phyloP scores from a whole-genome alignment of 371 early-diverging fungal genomes.

The Coemansia sp. region DNA sequence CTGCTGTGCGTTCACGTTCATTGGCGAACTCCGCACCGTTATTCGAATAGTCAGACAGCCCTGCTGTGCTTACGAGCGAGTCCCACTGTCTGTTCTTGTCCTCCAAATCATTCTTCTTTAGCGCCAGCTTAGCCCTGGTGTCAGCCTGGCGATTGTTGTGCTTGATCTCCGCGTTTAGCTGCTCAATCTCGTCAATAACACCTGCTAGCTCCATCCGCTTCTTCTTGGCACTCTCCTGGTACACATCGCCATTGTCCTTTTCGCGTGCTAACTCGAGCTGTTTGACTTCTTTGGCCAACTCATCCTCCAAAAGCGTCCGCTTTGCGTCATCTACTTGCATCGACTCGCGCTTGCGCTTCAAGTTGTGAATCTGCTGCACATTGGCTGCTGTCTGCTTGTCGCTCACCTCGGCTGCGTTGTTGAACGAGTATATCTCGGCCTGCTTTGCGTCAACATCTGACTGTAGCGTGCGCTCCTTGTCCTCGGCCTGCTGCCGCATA shows the following conservation, averaged over 20 bases:
- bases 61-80: slow-evolving; percentile 25
- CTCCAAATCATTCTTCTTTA: slow-evolving; percentile 54
- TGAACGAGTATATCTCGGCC: slow-evolving; percentile 22
- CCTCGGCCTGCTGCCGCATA: slow-evolving; percentile 8
- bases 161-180: slow-evolving; percentile 37
- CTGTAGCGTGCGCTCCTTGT: slow-evolving; percentile 28
- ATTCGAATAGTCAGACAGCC: slow-evolving; percentile 4
- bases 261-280: slow-evolving; percentile 13
- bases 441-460: slow-evolving; percentile 25
- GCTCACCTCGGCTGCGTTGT: slow-evolving; percentile 16
- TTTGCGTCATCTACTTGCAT: slow-evolving; percentile 13
- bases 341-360: slow-evolving; percentile 23
- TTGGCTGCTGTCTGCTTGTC: slow-evolving; percentile 21
- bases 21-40: slow-evolving; percentile 8
- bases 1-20: slow-evolving; percentile 21
- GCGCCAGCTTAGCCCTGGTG: slow-evolving; percentile 58
- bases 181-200: slow-evolving; percentile 32
- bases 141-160: slow-evolving; percentile 54
- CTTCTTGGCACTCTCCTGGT: slow-evolving; percentile 25
- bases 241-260: slow-evolving; percentile 10
- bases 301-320: neutral
- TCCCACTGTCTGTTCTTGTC: slow-evolving; percentile 18
- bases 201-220: slow-evolving; percentile 32
- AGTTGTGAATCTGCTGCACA: slow-evolving; percentile 16
- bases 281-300: slow-evolving; percentile 12